Base-by-base conservation (phyloP, 2,329 filamentous ascomycete species). In the Fusarium agapanthi region DNA sequence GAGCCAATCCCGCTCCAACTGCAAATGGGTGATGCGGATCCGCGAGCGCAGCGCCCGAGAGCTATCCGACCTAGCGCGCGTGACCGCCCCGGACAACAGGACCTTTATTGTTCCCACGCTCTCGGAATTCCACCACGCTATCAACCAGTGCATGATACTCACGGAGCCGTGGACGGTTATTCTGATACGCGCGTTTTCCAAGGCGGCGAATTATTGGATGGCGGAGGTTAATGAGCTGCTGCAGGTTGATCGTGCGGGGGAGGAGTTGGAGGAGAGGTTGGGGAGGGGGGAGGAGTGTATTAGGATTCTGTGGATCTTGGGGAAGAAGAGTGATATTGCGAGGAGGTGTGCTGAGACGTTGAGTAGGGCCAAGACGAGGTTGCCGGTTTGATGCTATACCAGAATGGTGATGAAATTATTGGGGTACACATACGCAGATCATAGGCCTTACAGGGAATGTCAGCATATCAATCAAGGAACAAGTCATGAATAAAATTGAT, bases 161-260 rank as follows among this genome's bases (percentile, higher is more conserved):
- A 89, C 87, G 0, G 88, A 90, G 65, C 88, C 88, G 4, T 90
- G 88, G 88, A 89, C 88, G 0, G 83, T 85, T 6, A 83, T 89
- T 6, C 73, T 89, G 26, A 85, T 89, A 55, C 81, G 86, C 10
- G 84, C 84, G 0, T 89, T 89, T 63, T 82, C 84, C 6, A 86
- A 84, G 68, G 85, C 87, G 1, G 83, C 78, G 3, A 67, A 79
- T 1, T 65, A 79, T 43, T 76, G 81, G 38, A 55, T 88, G 10
- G 77, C 83, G 9, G 77, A 76, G 20, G 77, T 75, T 1, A 76
- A 77, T 26, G 67, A 76, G 6, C 18, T 73, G 15, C 34, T 55
- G 12, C 71, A 78, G 32, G 62, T 78, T 57, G 72, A 74, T 44
- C 69, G 65, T 35, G 64, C 76, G 11, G 75, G 78, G 4, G 71